A percentile compares a stretch with the other conserved stretches of the same genome.
Conservation (phyloP, 495 filamentous ascomycete species). For the Trichoderma erinaceum region DNA sequence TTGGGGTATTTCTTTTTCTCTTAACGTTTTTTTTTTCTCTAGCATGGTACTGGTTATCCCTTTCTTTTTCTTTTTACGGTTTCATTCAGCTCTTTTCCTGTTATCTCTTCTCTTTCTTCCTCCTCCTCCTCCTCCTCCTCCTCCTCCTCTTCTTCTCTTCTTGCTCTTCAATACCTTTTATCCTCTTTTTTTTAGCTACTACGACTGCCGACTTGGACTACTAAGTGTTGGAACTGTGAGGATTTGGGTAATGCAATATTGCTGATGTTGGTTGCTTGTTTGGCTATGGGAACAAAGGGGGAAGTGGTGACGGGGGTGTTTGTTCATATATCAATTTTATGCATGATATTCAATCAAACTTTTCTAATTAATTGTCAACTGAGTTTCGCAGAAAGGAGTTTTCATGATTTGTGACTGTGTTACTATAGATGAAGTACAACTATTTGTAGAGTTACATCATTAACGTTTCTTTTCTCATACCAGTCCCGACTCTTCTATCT, state of each 20-base stretch:
- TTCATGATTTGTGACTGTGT: too few species aligned
- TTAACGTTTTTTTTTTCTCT: not conserved
- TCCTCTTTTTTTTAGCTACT: not conserved
- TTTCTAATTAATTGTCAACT: too few species aligned
- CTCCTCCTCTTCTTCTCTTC: not conserved
- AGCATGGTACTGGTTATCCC: constrained; percentile 11
- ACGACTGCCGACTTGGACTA: too few species aligned
- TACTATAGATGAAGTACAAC: too few species aligned
- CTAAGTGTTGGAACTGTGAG: too few species aligned
- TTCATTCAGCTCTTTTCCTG: not conserved
- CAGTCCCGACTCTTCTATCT: too few species aligned
- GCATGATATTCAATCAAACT: too few species aligned
- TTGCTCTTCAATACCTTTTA: not conserved
- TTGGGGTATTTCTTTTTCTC: constrained; percentile 4
- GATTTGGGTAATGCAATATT: not conserved
- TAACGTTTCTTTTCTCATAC: too few species aligned
- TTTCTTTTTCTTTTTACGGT: not conserved
- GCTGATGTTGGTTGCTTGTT: not conserved
- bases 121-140: not conserved
- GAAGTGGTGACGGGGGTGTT: too few species aligned
- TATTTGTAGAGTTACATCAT: too few species aligned
- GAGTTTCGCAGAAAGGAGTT: too few species aligned
- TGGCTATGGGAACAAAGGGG: not conserved
- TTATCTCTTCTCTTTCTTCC: not conserved
- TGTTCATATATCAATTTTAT: too few species aligned